Conservation (phyloP, 805 yeast species). For the Pichia deserticola region DNA sequence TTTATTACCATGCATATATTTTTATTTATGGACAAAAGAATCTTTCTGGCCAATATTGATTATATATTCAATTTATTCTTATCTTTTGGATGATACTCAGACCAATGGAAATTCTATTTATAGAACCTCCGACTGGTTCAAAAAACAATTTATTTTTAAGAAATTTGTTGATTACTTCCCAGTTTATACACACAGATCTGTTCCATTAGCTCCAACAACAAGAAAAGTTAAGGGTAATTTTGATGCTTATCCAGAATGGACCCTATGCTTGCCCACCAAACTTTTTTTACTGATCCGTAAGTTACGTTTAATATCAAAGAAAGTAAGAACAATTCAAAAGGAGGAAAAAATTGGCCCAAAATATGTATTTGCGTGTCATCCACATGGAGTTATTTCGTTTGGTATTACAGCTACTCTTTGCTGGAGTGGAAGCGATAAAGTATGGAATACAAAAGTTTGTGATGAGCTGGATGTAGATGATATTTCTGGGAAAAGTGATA, state of each 20-base stretch:
- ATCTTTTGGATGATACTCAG: conserved; percentile 56
- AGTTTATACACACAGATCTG: conserved; percentile 57
- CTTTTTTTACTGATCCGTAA: background rate
- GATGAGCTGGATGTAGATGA: background rate
- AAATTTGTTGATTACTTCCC: conserved; percentile 79
- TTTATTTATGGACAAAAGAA: conserved; percentile 46
- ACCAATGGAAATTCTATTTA: conserved; percentile 62
- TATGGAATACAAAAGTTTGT: background rate
- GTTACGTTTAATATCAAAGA: conserved; percentile 1
- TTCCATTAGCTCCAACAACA: conserved; percentile 68
- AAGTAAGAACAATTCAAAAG: conserved; percentile 11
- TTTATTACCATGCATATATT: conserved; percentile 44
- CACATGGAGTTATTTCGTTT: conserved; percentile 92
- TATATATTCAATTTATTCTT: conserved; percentile 56
- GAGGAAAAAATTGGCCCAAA: conserved; percentile 51
- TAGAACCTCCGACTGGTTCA: conserved; percentile 49
- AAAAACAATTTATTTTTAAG: conserved; percentile 55
- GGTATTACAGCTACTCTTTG: conserved; percentile 70
- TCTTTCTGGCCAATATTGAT: conserved; percentile 54
- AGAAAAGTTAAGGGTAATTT: conserved; percentile 17
- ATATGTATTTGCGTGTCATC: conserved; percentile 89
- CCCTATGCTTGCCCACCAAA: background rate
- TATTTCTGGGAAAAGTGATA: too few relatives aligned
- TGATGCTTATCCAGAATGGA: conserved; percentile 2
- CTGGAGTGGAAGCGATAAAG: conserved; percentile 4